Evolutionary conservation across 805 yeast species (phyloP), one percentile per base, ranked within the genome.

Genomic region (Priceomyces medius): DNA sequence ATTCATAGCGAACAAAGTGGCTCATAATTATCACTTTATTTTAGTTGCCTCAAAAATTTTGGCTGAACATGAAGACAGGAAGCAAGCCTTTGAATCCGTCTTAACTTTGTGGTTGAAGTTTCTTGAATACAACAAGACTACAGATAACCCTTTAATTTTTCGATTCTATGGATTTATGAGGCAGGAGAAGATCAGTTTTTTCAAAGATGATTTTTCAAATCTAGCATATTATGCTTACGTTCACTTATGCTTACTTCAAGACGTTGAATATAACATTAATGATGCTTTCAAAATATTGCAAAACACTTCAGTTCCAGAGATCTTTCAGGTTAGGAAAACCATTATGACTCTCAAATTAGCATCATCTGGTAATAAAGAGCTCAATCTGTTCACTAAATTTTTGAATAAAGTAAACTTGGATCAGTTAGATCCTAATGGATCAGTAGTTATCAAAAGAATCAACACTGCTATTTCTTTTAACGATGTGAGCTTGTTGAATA

Each of bases 191-290:
- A 36, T 39, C 20, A 33, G 27, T 12, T 46, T 20, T 35, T 32
- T 35, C 9, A 18, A 38, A 7, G 27, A 32, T 20, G 41, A 50
- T 34, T 20, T 54, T 12, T 23, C 31, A 23, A 59, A 60, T 48
- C 42, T 68, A 44, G 64, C 58, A 3, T 66, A 57, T 51, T 70
- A 60, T 43, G 60, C 71, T 10, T 67, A 59, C 41, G 62, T 59
- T 24, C 59, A 60, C 42, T 54, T 59, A 10, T 61, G 68, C 41
- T 36, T 56, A 20, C 43, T 48, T 4, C 56, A 58, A 12, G 55
- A 50, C 12, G 49, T 49, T 17, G 48, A 53, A 24, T 56, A 55
- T 46, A 54, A 52, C 31, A 39, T 54, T 19, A 43, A 49, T 12
- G 59, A 65, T 35, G 60, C 62, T 17, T 37, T 38, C 28, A 60